These are phyloP conservation scores for Carpinus viminea DNA, from an alignment of 306 rosid genomes.

Conservation along the genomic window DNA sequence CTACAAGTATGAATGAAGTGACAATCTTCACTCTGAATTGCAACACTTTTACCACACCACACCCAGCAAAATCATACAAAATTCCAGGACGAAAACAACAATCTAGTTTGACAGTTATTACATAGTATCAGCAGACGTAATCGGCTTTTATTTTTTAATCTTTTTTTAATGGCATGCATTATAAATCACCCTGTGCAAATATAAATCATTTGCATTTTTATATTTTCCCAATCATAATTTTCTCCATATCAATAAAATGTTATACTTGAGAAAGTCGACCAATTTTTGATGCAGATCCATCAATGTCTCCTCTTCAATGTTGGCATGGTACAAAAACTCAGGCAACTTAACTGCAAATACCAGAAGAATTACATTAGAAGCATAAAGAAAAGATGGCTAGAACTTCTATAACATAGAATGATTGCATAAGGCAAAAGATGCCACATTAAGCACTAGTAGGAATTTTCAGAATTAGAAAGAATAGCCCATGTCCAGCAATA, in stretches of 20 bases:
- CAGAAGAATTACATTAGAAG: constrained; percentile 28
- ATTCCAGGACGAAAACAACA: neutral
- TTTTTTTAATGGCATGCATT: neutral
- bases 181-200: neutral
- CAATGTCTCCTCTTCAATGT: constrained; percentile 66
- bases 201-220: neutral
- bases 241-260: constrained; percentile 16
- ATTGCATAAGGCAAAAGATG: constrained; percentile 11
- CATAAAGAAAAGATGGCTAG: neutral
- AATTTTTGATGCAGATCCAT: constrained; percentile 55
- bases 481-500: neutral
- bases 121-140: neutral
- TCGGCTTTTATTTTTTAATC: neutral
- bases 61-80: neutral
- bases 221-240: neutral
- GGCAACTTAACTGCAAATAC: constrained; percentile 77
- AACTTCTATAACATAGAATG: constrained; percentile 8
- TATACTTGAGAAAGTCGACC: constrained; percentile 75
- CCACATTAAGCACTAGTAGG: constrained; percentile 12
- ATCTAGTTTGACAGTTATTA: neutral
- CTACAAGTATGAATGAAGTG: neutral
- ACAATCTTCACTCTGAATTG: neutral
- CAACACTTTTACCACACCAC: neutral
- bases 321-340: constrained; percentile 63
- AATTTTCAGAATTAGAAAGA: neutral